phyloP scores from a whole-genome alignment of 257 asterid species.

The Jacaranda mimosifolia region DNA sequence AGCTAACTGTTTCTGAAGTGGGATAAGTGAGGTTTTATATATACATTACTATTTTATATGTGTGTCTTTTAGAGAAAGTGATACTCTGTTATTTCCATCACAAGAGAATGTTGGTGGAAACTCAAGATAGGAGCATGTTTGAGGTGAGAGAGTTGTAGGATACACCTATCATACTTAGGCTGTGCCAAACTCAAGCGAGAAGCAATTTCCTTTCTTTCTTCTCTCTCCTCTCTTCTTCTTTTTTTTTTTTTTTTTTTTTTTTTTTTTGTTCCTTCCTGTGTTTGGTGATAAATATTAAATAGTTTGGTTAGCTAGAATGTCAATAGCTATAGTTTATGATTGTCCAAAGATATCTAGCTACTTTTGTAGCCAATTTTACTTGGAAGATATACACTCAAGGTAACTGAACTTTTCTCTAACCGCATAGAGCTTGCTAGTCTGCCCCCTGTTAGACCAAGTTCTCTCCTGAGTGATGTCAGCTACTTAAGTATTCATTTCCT shows the following conservation, averaged over 20 bases:
- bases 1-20: constrained; percentile 10
- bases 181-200: constrained; percentile 9
- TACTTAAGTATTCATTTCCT: no score
- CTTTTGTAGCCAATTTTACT: no score
- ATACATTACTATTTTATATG: constrained; percentile 3
- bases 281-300: background rate
- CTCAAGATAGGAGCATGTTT: constrained; percentile 3
- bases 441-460: no score
- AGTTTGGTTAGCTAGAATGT: no score
- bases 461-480: no score
- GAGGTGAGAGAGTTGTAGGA: background rate
- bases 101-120: background rate
- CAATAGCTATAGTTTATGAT: no score
- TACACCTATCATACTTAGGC: background rate
- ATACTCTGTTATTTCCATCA: background rate
- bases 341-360: no score
- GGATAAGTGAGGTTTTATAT: constrained; percentile 22
- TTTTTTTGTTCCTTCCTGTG: background rate
- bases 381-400: no score
- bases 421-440: no score
- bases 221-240: no score
- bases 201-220: background rate
- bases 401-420: no score
- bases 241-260: background rate
- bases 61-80: constrained; percentile 4